Percentiles rank a stretch among this genome's conserved stretches.
These are phyloP conservation scores for Exophiala sp. DNA, from an alignment of 2,329 filamentous ascomycete species.

Conservation along the genomic window DNA sequence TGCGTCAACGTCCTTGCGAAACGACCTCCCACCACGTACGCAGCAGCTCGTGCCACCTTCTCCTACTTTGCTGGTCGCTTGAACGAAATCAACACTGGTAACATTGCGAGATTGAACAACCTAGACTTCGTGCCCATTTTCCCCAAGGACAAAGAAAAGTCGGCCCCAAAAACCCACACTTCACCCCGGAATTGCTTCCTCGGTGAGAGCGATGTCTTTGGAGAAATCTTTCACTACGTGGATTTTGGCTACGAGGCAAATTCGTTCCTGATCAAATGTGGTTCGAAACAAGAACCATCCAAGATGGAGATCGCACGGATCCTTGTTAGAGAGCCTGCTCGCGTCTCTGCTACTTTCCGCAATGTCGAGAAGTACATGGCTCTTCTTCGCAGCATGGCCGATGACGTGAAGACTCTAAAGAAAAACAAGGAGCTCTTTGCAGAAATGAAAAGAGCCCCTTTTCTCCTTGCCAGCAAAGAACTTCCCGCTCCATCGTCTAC, in stretches of 20 bases:
- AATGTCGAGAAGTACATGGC: constrained; percentile 79
- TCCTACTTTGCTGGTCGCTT: constrained; percentile 75
- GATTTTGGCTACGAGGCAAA: constrained; percentile 88
- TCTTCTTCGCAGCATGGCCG: constrained; percentile 72
- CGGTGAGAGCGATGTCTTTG: constrained; percentile 65
- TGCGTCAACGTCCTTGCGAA: constrained; percentile 69
- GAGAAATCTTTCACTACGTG: constrained; percentile 93
- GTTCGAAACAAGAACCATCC: constrained; percentile 85
- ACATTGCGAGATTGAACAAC: constrained; percentile 55
- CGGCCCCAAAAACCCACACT: constrained; percentile 48
- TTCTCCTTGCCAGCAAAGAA: constrained; percentile 79
- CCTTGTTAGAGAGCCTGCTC: constrained; percentile 75
- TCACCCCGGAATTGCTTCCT: constrained; percentile 73
- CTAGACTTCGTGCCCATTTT: constrained; percentile 67
- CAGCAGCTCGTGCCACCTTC: constrained; percentile 67
- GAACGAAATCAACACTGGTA: constrained; percentile 61
- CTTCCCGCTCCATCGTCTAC: constrained; percentile 39
- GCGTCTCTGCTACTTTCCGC: constrained; percentile 72
- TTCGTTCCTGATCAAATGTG: constrained; percentile 77
- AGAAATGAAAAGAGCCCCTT: constrained; percentile 67
- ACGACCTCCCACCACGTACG: constrained; percentile 61
- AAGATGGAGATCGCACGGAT: constrained; percentile 77
- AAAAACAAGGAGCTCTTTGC: constrained; percentile 71
- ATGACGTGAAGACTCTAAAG: constrained; percentile 63
- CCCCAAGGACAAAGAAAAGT: constrained; percentile 35